A percentile compares a stretch with the other conserved stretches of the same genome.
These are phyloP conservation scores for Orychophragmus violaceus DNA, from an alignment of 345 rosid genomes.

Conservation along the genomic window DNA sequence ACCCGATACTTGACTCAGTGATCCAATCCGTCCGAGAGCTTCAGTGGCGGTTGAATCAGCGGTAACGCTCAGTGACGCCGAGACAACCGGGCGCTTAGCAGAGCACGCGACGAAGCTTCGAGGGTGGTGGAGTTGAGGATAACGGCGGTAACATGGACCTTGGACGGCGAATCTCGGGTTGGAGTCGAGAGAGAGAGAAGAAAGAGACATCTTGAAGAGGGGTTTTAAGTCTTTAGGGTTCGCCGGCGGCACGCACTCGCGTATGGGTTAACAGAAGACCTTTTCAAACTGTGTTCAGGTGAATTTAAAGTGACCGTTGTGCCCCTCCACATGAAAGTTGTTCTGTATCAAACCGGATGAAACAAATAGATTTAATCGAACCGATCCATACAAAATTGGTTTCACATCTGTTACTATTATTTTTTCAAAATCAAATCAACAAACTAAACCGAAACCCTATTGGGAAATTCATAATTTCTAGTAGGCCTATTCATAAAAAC, in stretches of 20 bases:
- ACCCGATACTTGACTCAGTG: slow-evolving; percentile 85
- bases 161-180: slow-evolving; percentile 21
- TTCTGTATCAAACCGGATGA: slow-evolving; percentile 4
- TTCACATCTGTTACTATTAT: background rate
- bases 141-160: slow-evolving; percentile 7
- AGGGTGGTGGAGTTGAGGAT: slow-evolving; percentile 22
- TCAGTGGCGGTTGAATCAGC: slow-evolving; percentile 40
- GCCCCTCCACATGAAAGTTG: background rate
- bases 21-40: slow-evolving; percentile 43
- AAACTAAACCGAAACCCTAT: background rate
- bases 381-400: background rate
- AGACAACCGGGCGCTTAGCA: slow-evolving; percentile 25
- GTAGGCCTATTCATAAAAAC: no score
- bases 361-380: background rate
- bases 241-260: slow-evolving; percentile 22
- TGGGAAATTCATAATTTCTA: background rate
- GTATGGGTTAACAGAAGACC: background rate
- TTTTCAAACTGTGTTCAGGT: slow-evolving; percentile 25
- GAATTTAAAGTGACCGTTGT: background rate
- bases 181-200: slow-evolving; percentile 32
- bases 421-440: background rate
- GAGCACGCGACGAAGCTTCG: slow-evolving; percentile 36
- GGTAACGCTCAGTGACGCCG: slow-evolving; percentile 41
- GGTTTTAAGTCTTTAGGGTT: slow-evolving; percentile 22
- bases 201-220: slow-evolving; percentile 27